phyloP scores from a whole-genome alignment of 1,139 yeast species.

The Kurtzmaniella quercitrusa region DNA sequence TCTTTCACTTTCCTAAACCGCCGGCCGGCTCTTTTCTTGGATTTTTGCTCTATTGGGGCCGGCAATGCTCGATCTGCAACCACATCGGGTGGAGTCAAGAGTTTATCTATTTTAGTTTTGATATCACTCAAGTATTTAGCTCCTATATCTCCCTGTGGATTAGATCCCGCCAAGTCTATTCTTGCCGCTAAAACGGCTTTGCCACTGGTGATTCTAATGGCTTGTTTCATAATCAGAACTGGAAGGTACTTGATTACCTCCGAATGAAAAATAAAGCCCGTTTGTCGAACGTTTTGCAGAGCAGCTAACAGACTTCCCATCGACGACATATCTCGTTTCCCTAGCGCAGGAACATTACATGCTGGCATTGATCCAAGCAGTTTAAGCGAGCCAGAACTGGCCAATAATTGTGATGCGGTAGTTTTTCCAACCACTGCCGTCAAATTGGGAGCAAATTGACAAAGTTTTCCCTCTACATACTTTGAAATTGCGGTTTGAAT shows the following conservation, averaged over 20 bases:
- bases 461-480: conserved; percentile 56
- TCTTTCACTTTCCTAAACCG: conserved; percentile 77
- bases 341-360: conserved; percentile 78
- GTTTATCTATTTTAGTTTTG: conserved; percentile 58
- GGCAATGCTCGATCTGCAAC: conserved; percentile 74
- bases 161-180: conserved; percentile 53
- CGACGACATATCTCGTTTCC: conserved; percentile 54
- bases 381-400: conserved; percentile 68
- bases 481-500: conserved; percentile 42
- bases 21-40: conserved; percentile 85
- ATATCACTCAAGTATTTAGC: conserved; percentile 56
- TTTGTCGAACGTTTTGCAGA: conserved; percentile 46
- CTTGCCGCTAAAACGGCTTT: conserved; percentile 83
- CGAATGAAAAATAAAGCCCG: conserved; percentile 59
- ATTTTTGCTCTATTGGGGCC: conserved; percentile 70
- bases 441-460: conserved; percentile 74
- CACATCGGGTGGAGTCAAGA: conserved; percentile 74
- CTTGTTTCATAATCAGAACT: conserved; percentile 59
- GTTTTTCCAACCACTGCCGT: conserved; percentile 68
- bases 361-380: conserved; percentile 72
- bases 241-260: conserved; percentile 55
- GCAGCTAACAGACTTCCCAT: conserved; percentile 15
- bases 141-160: conserved; percentile 56
- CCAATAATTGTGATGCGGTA: conserved; percentile 70
- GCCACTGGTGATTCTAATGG: conserved; percentile 75